Evolutionary conservation across 2,329 filamentous ascomycete genomes (phyloP).

Genomic region (Chaetomiaceae sp.): DNA sequence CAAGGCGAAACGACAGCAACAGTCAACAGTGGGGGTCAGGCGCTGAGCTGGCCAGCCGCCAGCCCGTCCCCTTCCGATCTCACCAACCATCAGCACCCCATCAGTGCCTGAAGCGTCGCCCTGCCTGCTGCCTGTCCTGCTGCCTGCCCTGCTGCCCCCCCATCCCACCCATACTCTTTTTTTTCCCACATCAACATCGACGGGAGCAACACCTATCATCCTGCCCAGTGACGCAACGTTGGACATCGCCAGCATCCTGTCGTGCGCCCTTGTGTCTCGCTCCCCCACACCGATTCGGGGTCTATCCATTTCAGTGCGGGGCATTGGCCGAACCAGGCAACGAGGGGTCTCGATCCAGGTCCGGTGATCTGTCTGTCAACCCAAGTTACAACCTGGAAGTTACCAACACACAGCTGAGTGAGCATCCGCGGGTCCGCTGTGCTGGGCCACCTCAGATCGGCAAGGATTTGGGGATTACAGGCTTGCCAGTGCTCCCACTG

Average conservation of each 20-base stretch:
- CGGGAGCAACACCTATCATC: too few species aligned
- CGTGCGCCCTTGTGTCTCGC: neutral
- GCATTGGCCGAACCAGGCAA: conserved; percentile 3
- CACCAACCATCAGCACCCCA: neutral
- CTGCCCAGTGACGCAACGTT: too few species aligned
- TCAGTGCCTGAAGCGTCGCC: conserved; percentile 1
- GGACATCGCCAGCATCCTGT: neutral
- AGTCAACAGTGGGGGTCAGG: conserved; percentile 12
- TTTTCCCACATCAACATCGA: neutral
- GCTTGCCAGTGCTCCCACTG: too few species aligned
- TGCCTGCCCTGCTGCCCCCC: neutral
- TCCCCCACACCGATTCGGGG: neutral
- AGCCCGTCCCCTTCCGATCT: neutral
- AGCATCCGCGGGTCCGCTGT: too few species aligned
- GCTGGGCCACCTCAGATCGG: too few species aligned
- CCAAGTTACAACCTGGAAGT: too few species aligned
- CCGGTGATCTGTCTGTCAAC: conserved; percentile 8
- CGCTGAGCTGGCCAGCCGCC: neutral
- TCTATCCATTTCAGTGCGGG: conserved; percentile 2
- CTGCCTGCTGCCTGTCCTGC: neutral
- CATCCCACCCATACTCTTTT: neutral
- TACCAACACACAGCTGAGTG: too few species aligned
- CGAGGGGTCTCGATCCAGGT: conserved; percentile 1
- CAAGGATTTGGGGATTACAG: too few species aligned
- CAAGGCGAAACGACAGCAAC: conserved; percentile 3